phyloP scores from a whole-genome alignment of 2,329 filamentous ascomycete species.

The Microascus cirrosus region DNA sequence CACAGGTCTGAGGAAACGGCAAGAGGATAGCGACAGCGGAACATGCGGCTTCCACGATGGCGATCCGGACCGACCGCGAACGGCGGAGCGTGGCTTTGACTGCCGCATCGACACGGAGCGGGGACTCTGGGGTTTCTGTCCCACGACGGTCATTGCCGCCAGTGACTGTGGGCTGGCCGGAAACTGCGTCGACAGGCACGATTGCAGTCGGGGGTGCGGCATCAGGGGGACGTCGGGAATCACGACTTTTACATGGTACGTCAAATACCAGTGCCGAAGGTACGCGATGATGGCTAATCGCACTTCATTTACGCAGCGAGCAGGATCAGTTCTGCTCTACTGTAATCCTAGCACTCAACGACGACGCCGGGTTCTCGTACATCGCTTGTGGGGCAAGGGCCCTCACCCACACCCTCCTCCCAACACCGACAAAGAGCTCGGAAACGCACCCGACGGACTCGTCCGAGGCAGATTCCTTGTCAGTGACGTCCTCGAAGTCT shows the following conservation, averaged over 20 bases:
- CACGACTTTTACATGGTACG: conserved; percentile 24
- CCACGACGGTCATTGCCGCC: conserved; percentile 19
- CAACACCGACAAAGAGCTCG: conserved; percentile 7
- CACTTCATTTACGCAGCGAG: conserved; percentile 6
- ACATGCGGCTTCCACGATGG: conserved; percentile 21
- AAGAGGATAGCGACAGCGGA: background rate
- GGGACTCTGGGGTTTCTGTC: conserved; percentile 27
- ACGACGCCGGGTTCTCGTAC: conserved; percentile 22
- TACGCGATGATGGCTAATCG: background rate
- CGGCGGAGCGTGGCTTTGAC: conserved; percentile 20
- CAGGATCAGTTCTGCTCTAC: conserved; percentile 18
- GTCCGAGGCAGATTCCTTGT: too few relatives aligned
- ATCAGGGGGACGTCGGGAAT: conserved; percentile 10
- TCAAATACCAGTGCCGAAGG: background rate
- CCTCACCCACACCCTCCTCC: conserved; percentile 13
- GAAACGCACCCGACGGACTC: background rate
- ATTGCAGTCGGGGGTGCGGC: conserved; percentile 21
- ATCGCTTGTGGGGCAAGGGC: conserved; percentile 19
- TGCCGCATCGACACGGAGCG: conserved; percentile 21
- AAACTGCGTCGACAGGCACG: conserved; percentile 19
- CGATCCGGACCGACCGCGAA: conserved; percentile 15
- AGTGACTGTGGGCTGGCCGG: conserved; percentile 25
- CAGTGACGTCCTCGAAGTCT: background rate
- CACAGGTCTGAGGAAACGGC: background rate
- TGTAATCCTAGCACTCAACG: conserved; percentile 17